Percentiles rank a stretch among this genome's conserved stretches.
Conservation (phyloP, 2,329 filamentous ascomycete genomes). For the Hypoxylon rubiginosum region DNA sequence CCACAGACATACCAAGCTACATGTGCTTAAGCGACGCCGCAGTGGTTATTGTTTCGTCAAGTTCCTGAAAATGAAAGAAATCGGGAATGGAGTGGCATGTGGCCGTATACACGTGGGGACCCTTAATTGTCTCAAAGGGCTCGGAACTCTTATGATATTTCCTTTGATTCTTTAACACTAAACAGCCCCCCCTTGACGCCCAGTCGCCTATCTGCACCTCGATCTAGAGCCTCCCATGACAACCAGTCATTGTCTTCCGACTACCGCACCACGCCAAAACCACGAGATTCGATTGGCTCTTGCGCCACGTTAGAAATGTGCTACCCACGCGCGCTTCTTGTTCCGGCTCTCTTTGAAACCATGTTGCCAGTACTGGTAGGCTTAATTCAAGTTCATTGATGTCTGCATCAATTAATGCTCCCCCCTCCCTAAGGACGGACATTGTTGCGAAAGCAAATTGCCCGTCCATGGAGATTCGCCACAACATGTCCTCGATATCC, state of each 20-base stretch:
- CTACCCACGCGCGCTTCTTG: background rate
- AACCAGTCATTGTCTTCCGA: constrained; percentile 22
- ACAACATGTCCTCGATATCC: constrained; percentile 4
- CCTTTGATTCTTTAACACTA: constrained; percentile 6
- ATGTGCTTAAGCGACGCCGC: background rate
- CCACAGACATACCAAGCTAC: background rate
- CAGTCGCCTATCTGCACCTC: constrained; percentile 4
- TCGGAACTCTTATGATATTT: background rate
- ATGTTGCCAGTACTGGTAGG: background rate
- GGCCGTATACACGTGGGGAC: background rate
- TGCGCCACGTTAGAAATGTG: background rate
- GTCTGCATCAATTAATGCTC: background rate
- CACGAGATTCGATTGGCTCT: constrained; percentile 13
- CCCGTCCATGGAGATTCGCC: background rate
- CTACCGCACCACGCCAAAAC: constrained; percentile 5
- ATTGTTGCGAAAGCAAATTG: background rate
- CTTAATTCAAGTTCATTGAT: background rate
- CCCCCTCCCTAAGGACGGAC: background rate
- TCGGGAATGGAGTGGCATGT: background rate
- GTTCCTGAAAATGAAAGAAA: background rate
- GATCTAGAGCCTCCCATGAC: constrained; percentile 22
- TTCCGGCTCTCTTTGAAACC: constrained; percentile 1
- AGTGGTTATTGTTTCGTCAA: background rate
- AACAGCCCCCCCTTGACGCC: constrained; percentile 21
- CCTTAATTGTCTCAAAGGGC: background rate